Evolutionary conservation across 345 rosid genomes (phyloP).

Genomic region (Hibiscus tridactylites): DNA sequence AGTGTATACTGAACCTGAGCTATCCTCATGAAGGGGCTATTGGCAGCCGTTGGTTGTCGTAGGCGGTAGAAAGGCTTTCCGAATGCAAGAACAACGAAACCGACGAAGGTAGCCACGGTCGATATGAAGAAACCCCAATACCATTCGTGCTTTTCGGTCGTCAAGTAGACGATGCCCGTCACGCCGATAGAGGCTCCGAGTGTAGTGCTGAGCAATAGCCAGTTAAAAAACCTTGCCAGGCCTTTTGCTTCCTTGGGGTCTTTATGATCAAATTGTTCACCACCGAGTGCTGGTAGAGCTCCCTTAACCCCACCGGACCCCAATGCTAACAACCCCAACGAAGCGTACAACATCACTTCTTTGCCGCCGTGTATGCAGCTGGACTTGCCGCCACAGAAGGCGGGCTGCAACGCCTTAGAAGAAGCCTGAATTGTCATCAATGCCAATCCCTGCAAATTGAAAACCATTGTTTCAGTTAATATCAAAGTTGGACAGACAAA

Average conservation of each 20-base stretch:
- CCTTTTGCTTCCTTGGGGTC: slow-evolving; percentile 35
- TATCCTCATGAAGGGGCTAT: slow-evolving; percentile 32
- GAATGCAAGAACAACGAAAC: slow-evolving; percentile 21
- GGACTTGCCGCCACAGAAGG: slow-evolving; percentile 20
- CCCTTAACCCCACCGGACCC: slow-evolving; percentile 41
- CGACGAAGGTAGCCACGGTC: slow-evolving; percentile 22
- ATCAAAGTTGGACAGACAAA: too few relatives aligned
- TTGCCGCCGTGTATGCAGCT: slow-evolving; percentile 31
- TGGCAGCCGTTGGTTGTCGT: slow-evolving; percentile 6
- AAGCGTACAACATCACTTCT: slow-evolving; percentile 28
- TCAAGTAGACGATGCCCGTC: slow-evolving; percentile 38
- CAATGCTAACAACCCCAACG: slow-evolving; percentile 31
- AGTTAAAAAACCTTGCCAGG: slow-evolving; percentile 41
- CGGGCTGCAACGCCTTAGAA: slow-evolving; percentile 31
- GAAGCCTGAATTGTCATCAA: slow-evolving; percentile 45
- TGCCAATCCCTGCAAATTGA: slow-evolving; percentile 29
- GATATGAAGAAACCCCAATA: slow-evolving; percentile 39
- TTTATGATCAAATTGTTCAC: slow-evolving; percentile 43
- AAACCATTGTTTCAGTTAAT: not conserved
- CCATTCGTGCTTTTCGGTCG: slow-evolving; percentile 27
- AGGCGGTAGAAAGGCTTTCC: slow-evolving; percentile 45
- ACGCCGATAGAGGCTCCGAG: slow-evolving; percentile 40
- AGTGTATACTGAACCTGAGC: slow-evolving; percentile 14
- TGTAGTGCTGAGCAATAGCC: slow-evolving; percentile 19
- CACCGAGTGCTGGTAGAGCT: slow-evolving; percentile 40